Conservation (phyloP, 2,329 filamentous ascomycete species). For the Cladosporium sp. region DNA sequence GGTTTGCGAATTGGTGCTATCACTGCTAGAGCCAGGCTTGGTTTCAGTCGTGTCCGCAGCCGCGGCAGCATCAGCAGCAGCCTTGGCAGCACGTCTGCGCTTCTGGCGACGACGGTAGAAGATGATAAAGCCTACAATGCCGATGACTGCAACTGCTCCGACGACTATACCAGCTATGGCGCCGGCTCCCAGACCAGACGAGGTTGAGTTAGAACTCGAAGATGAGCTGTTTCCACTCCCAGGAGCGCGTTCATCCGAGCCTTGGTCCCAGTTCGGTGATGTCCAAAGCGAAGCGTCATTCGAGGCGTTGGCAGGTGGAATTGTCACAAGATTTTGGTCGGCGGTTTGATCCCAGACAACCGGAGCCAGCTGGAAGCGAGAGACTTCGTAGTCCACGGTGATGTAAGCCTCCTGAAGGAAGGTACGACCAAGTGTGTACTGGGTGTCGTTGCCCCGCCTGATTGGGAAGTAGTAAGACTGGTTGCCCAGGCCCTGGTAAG, state of each 20-base stretch:
- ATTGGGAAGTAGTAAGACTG: conserved; percentile 65
- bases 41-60: not conserved
- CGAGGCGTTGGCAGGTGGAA: conserved; percentile 16
- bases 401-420: conserved; percentile 66
- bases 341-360: conserved; percentile 25
- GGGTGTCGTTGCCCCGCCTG: conserved; percentile 48
- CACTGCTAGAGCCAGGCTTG: conserved; percentile 3
- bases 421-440: conserved; percentile 59
- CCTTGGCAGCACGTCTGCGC: conserved; percentile 6
- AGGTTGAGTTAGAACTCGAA: not conserved
- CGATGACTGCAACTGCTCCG: conserved; percentile 34
- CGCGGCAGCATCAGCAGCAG: not conserved
- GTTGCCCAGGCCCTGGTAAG: conserved; percentile 55
- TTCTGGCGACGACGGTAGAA: conserved; percentile 26
- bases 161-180: conserved; percentile 44
- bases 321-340: conserved; percentile 25
- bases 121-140: conserved; percentile 29
- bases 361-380: conserved; percentile 45
- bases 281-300: conserved; percentile 8
- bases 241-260: not conserved
- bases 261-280: not conserved
- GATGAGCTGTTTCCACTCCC: not conserved
- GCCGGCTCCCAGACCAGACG: conserved; percentile 29
- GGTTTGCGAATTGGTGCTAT: conserved; percentile 8
- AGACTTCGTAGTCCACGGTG: conserved; percentile 46